A percentile compares a stretch with the other conserved stretches of the same genome.
These are phyloP conservation scores for Mycena haematopus DNA, from an alignment of 768 basidiomycete species.

Conservation along the genomic window DNA sequence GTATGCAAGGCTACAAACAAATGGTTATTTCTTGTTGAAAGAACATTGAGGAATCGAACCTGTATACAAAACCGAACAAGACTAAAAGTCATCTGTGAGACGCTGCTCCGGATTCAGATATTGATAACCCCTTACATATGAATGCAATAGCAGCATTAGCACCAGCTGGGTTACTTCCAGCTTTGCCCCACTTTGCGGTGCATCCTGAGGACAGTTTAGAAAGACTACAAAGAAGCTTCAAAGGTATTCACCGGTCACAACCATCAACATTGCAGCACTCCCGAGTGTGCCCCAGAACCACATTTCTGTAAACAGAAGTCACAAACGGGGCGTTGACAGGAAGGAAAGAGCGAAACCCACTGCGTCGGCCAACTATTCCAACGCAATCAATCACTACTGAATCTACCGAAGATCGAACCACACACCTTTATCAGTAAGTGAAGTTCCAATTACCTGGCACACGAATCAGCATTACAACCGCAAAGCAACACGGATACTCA, in stretches of 20 bases:
- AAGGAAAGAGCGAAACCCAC: constrained; percentile 6
- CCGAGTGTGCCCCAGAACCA: constrained; percentile 37
- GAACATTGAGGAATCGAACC: constrained; percentile 18
- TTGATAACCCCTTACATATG: constrained; percentile 29
- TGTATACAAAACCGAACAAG: constrained; percentile 48
- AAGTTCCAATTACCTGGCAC: constrained; percentile 14
- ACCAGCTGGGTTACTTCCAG: constrained; percentile 27
- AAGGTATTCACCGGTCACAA: constrained; percentile 31
- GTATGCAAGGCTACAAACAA: constrained; percentile 41
- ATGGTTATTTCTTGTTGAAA: not conserved
- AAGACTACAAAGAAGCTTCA: not conserved
- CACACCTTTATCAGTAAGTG: constrained; percentile 23
- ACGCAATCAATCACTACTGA: not conserved
- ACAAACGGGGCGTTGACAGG: not conserved
- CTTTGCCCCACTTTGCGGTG: constrained; percentile 33
- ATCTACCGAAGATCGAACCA: not conserved
- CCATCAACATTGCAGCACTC: constrained; percentile 28
- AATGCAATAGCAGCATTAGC: constrained; percentile 36
- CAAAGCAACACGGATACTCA: constrained; percentile 5
- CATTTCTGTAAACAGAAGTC: constrained; percentile 24
- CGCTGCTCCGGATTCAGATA: not conserved
- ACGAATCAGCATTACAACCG: not conserved
- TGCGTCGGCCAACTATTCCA: constrained; percentile 32
- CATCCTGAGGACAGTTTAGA: constrained; percentile 25
- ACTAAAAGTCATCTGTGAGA: constrained; percentile 34